These are phyloP conservation scores for Claviceps sp. DNA, from an alignment of 2,329 filamentous ascomycete genomes.

Conservation along the genomic window DNA sequence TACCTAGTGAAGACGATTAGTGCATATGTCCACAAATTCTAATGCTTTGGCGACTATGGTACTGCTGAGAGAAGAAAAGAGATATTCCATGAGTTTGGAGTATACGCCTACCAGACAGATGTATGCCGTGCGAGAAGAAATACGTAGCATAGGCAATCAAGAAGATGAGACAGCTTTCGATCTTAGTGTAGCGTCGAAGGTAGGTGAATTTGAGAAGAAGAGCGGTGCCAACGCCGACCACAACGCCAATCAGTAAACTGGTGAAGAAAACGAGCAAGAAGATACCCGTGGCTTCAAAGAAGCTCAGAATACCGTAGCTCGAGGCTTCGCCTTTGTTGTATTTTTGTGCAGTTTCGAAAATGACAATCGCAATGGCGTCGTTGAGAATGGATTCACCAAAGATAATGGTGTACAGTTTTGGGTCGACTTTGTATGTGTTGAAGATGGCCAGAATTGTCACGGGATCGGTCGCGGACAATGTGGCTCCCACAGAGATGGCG, in stretches of 20 bases:
- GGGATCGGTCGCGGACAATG: conserved; percentile 89
- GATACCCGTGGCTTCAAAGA: conserved; percentile 84
- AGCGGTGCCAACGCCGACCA: conserved; percentile 78
- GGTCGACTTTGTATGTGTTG: conserved; percentile 98
- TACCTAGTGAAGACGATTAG: conserved; percentile 40
- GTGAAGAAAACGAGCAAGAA: conserved; percentile 96
- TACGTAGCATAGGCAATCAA: conserved; percentile 93
- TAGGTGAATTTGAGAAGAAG: conserved; percentile 89
- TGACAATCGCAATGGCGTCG: conserved; percentile 94
- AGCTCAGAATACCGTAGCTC: conserved; percentile 62
- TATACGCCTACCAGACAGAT: conserved; percentile 70
- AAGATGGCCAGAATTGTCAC: conserved; percentile 98
- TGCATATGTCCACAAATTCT: neutral
- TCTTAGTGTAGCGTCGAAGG: conserved; percentile 84
- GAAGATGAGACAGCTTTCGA: conserved; percentile 88
- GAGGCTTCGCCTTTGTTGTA: conserved; percentile 67
- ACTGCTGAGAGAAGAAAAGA: neutral
- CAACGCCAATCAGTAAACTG: conserved; percentile 76
- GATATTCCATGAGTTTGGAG: neutral
- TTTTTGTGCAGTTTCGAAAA: conserved; percentile 94
- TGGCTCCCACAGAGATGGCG: conserved; percentile 91
- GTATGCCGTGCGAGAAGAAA: conserved; percentile 91
- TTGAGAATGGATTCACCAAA: conserved; percentile 98
- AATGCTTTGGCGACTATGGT: neutral
- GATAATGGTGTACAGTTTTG: conserved; percentile 95